A percentile compares a stretch with the other conserved stretches of the same genome.
phyloP scores from a whole-genome alignment of 495 filamentous ascomycete species.

The Achaetomiella virescens region DNA sequence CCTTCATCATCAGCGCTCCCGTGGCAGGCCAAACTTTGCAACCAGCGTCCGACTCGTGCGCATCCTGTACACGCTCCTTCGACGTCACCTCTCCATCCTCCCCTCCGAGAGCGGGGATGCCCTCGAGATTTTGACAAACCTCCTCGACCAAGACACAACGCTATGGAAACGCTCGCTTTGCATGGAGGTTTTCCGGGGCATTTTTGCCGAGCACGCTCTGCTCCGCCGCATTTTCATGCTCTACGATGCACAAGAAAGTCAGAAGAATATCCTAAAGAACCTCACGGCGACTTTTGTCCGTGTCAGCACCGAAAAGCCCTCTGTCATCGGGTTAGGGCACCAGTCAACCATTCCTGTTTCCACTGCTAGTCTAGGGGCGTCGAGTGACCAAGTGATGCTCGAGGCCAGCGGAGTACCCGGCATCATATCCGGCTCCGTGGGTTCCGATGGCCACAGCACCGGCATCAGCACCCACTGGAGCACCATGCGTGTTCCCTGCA shows the following conservation, averaged over 20 bases:
- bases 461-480: constrained; percentile 92
- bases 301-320: constrained; percentile 82
- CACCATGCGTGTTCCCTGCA: constrained; percentile 75
- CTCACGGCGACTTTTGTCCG: constrained; percentile 79
- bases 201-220: constrained; percentile 72
- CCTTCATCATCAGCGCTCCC: constrained; percentile 66
- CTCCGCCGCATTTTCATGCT: constrained; percentile 73
- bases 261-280: constrained; percentile 71
- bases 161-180: constrained; percentile 82
- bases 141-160: constrained; percentile 76
- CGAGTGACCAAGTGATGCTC: constrained; percentile 73
- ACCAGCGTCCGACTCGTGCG: constrained; percentile 75
- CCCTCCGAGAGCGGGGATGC: constrained; percentile 78
- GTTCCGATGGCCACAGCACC: constrained; percentile 54
- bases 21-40: constrained; percentile 72
- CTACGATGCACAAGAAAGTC: constrained; percentile 67
- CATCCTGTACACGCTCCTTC: constrained; percentile 72
- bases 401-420: constrained; percentile 85
- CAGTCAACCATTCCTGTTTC: constrained; percentile 72
- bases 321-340: constrained; percentile 76
- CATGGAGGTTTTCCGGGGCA: constrained; percentile 81
- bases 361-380: constrained; percentile 34
- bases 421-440: constrained; percentile 73
- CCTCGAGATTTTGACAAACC: constrained; percentile 74
- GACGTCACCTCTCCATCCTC: constrained; percentile 67